Evolutionary conservation across 1,139 yeast species (phyloP), one percentile per base, ranked within the genome.

Genomic region (Magnusiomyces magnusii): DNA sequence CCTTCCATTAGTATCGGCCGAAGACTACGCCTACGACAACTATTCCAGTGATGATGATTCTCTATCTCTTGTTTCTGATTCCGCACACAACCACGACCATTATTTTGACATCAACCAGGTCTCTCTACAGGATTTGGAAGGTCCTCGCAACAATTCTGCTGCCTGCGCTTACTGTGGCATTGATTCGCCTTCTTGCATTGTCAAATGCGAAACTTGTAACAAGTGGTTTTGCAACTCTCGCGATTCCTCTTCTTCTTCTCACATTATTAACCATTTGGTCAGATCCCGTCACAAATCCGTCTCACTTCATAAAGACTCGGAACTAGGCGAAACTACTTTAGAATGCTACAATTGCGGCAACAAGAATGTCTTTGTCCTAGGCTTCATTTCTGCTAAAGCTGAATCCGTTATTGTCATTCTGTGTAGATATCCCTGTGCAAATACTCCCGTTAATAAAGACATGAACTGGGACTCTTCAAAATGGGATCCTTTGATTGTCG

Each of bases 141-240:
- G 2, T 50, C 53, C 10, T 7, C 17, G 15, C 25, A 17, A 39
- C 10, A 50, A 39, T 41, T 13, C 44, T 17, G 27, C 49, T 21
- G 74, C 75, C 0, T 72, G 74, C 65, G 64, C 69, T 66, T 91
- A 91, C 70, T 92, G 97, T 75, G 95, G 92, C 0, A 78, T 89
- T 42, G 84, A 84, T 63, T 74, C 82, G 3, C 80, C 90, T 0
- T 73, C 82, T 10, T 78, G 86, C 55, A 87, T 91, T 24, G 87
- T 87, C 51, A 84, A 86, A 66, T 92, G 98, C 75, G 81, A 82
- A 60, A 78, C 81, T 3, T 91, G 97, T 73, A 74, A 82, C 67
- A 86, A 84, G 70, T 92, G 97, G 97, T 92, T 92, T 71, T 92
- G 98, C 75, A 92, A 92, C 70, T 80, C 88, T n/a, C 82, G 83